Base-by-base conservation (phyloP, 1,139 yeast species). In the Yamadazyma kanchanaburiensis region DNA sequence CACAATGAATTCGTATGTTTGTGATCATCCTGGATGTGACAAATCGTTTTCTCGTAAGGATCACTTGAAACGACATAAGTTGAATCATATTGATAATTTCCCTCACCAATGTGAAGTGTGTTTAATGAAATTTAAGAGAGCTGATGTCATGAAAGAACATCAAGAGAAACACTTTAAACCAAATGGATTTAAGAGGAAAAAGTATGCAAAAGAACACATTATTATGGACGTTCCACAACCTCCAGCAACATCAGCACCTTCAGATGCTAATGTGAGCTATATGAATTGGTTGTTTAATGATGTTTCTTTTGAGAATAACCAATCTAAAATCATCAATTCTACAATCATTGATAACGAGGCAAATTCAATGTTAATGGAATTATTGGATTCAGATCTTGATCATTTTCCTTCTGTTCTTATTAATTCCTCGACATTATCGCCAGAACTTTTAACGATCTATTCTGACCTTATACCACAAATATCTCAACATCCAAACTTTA, bases 271-370 rank as follows among this genome's bases (percentile, higher is more conserved):
- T 3, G n/a, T 15, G 6, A 5, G 5, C 6, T 25, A 22, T 11
- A 16, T 28, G 21, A 24, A 28, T 12, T 28, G 31, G 31, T 15
- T 28, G 5, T 24, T 28, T 9, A 27, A 24, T 11, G 27, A 28
- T 5, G 15, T 17, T 13, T 17, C 25, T 9, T 24, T 15, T 4
- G 31, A 28, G 16, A 22, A 16, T 6, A 15, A 24, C 6, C 23
- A 20, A 15, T 8, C 9, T 18, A 15, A 19, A 15, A 12, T 28
- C n/a, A 12, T 24, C 3, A 22, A 23, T 12, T 17, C 31, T 4
- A 19, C 24, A n/a, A 27, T 27, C 6, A 24, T 28, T 24, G 27
- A 24, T n/a, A 28, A 28, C n/a, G 21, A 28, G 15, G 31, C 31
- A 19, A 28, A 28, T 20, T 13, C 17, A 7, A 28, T 22, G 25